A percentile compares a stretch with the other conserved stretches of the same genome.
These are phyloP conservation scores for Dichomitus squalens DNA, from an alignment of 1,284 basidiomycete genomes.

Conservation along the genomic window DNA sequence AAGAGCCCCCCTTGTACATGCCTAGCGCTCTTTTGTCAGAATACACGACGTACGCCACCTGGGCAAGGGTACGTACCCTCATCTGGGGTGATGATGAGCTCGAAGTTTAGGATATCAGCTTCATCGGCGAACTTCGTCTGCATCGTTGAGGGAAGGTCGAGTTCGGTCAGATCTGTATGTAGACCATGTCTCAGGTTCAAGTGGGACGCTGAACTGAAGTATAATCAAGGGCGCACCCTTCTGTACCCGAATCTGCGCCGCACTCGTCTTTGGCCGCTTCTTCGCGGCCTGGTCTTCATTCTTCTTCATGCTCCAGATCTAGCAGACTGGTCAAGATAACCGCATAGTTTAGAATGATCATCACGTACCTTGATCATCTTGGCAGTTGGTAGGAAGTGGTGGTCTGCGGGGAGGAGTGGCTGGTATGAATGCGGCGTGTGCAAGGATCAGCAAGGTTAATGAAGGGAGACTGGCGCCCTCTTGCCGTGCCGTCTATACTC, in stretches of 20 bases:
- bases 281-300: slow-evolving; percentile 91
- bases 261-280: slow-evolving; percentile 96
- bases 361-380: slow-evolving; percentile 58
- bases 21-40: slow-evolving; percentile 51
- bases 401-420: slow-evolving; percentile 8
- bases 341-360: background rate
- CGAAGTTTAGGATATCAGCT: slow-evolving; percentile 94
- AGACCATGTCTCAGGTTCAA: background rate
- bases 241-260: slow-evolving; percentile 97
- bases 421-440: slow-evolving; percentile 19
- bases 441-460: slow-evolving; percentile 18
- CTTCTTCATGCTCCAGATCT: slow-evolving; percentile 99
- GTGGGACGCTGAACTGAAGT: no score
- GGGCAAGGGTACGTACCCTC: slow-evolving; percentile 66
- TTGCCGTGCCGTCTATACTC: background rate
- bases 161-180: slow-evolving; percentile 87
- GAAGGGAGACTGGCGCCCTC: slow-evolving; percentile 12
- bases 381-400: slow-evolving; percentile 2
- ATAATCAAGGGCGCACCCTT: slow-evolving; percentile 79
- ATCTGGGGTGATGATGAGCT: slow-evolving; percentile 93
- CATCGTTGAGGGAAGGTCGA: slow-evolving; percentile 96
- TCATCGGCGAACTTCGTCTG: slow-evolving; percentile 92
- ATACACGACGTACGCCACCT: background rate
- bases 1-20: slow-evolving; percentile 96
- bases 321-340: background rate